A percentile compares a stretch with the other conserved stretches of the same genome.
Conservation (phyloP, 768 basidiomycete species). For the Russula emetica region DNA sequence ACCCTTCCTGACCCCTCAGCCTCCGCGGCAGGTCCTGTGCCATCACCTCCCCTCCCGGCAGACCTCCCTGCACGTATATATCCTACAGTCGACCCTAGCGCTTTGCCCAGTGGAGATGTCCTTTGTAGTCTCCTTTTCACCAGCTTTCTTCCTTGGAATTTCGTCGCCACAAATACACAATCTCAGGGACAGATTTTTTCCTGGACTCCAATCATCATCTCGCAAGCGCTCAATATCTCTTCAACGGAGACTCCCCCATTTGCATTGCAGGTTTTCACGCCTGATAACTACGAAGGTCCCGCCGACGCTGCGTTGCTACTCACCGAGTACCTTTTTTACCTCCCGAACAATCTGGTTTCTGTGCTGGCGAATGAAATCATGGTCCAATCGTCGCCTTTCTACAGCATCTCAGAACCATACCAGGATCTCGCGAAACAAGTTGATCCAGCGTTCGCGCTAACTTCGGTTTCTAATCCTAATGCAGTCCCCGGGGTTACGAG, state of each 20-base stretch:
- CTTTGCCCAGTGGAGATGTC: slow-evolving; percentile 38
- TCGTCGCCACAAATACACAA: slow-evolving; percentile 53
- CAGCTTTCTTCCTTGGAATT: slow-evolving; percentile 57
- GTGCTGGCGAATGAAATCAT: slow-evolving; percentile 63
- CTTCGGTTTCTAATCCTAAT: slow-evolving; percentile 42
- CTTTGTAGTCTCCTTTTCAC: slow-evolving; percentile 67
- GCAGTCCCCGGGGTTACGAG: slow-evolving; percentile 21
- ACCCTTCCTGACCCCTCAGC: slow-evolving; percentile 28
- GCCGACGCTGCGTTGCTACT: slow-evolving; percentile 48
- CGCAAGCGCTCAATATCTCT: slow-evolving; percentile 43
- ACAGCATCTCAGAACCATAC: slow-evolving; percentile 49
- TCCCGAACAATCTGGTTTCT: slow-evolving; percentile 53
- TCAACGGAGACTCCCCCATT: slow-evolving; percentile 42
- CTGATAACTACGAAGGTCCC: slow-evolving; percentile 48
- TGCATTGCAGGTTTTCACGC: slow-evolving; percentile 68
- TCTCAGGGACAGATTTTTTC: slow-evolving; percentile 76
- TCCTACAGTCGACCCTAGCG: slow-evolving; percentile 34
- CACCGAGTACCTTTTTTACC: slow-evolving; percentile 70
- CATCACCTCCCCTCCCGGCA: slow-evolving; percentile 45
- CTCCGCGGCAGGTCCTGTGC: slow-evolving; percentile 31
- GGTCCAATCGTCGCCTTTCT: slow-evolving; percentile 57
- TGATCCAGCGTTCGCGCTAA: slow-evolving; percentile 60
- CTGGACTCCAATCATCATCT: slow-evolving; percentile 53
- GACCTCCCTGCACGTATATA: slow-evolving; percentile 60
- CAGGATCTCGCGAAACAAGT: slow-evolving; percentile 61